phyloP scores from a whole-genome alignment of 2,329 filamentous ascomycete genomes.

The Sporothrix luriei region DNA sequence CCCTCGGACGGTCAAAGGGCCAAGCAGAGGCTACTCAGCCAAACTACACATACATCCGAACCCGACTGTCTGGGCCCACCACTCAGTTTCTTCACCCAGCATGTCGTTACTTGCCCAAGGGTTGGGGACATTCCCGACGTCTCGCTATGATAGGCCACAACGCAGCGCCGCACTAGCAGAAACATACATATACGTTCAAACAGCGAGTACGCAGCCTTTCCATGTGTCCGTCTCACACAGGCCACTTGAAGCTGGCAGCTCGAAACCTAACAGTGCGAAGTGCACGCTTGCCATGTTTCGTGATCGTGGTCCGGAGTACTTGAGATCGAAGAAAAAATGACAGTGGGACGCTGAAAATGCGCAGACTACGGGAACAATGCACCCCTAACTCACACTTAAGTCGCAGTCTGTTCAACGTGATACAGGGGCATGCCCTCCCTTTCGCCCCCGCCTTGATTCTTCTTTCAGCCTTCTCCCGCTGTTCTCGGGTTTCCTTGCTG shows the following conservation, averaged over 20 bases:
- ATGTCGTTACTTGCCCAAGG: neutral
- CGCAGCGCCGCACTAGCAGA: neutral
- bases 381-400: neutral
- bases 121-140: neutral
- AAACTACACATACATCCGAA: neutral
- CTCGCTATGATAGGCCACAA: neutral
- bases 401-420: too few species aligned
- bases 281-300: neutral
- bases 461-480: slow-evolving; percentile 3
- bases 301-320: neutral
- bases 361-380: neutral
- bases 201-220: neutral
- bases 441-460: neutral
- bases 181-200: neutral
- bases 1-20: neutral
- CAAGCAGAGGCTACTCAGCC: neutral
- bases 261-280: neutral
- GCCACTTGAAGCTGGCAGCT: too few species aligned
- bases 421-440: too few species aligned
- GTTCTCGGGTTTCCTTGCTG: slow-evolving; percentile 18
- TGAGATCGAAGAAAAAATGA: neutral
- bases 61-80: slow-evolving; percentile 1
- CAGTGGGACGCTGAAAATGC: neutral
- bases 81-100: neutral
- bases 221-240: neutral